Percentiles rank a stretch among this genome's conserved stretches.
Conservation (phyloP, 225 moss, liverwort and hornwort genomes). For the Pseudisothecium myosuroides region DNA sequence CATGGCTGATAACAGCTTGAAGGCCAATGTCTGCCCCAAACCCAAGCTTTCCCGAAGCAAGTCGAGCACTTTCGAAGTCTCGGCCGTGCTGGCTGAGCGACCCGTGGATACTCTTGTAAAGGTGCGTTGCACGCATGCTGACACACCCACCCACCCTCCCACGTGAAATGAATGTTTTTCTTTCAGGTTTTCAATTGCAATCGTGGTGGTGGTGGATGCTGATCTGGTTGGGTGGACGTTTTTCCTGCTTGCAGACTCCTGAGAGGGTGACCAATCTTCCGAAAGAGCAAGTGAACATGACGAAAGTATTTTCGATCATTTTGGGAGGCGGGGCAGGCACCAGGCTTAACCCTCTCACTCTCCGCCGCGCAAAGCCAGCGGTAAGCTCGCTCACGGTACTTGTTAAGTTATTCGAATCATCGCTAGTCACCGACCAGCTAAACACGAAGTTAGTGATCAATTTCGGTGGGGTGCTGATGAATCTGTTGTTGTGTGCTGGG, state of each 20-base stretch:
- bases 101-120: constrained; percentile 22
- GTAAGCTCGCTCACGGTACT: neutral
- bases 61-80: constrained; percentile 2
- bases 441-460: neutral
- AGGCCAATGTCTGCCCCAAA: neutral
- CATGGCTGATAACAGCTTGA: neutral
- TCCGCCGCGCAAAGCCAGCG: constrained; percentile 42
- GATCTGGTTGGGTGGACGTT: neutral
- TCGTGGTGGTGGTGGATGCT: neutral
- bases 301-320: constrained; percentile 37
- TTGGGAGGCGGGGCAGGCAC: constrained; percentile 46
- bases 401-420: neutral
- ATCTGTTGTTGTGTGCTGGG: neutral
- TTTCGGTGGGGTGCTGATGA: neutral
- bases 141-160: neutral
- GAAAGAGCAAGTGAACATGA: constrained; percentile 24
- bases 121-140: neutral
- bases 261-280: neutral
- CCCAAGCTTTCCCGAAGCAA: neutral
- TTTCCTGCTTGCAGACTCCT: neutral
- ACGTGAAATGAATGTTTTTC: neutral
- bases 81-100: constrained; percentile 32
- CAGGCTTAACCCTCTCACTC: constrained; percentile 32
- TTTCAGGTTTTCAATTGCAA: neutral
- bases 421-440: neutral